Evolutionary conservation across 257 asterid genomes (phyloP).

Genomic region (Apocynum venetum): DNA sequence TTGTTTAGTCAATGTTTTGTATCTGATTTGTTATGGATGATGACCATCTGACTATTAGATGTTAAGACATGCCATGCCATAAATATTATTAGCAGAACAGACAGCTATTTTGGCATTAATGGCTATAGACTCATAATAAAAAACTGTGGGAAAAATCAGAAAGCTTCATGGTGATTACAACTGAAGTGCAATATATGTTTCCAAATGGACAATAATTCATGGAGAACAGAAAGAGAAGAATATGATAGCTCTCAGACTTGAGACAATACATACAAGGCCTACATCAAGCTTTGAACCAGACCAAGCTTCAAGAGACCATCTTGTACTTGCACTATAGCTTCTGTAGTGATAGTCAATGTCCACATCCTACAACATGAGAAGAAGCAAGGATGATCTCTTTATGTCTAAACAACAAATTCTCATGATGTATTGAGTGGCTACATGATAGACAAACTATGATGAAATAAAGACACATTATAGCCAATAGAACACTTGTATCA

Average conservation of each 20-base stretch:
- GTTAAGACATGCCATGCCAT: neutral
- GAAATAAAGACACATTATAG: neutral
- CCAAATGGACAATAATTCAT: neutral
- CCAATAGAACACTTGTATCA: neutral
- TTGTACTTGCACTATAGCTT: conserved; percentile 69
- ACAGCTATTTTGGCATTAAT: neutral
- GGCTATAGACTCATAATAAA: neutral
- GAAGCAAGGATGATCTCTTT: neutral
- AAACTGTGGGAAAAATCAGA: neutral
- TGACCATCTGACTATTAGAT: neutral
- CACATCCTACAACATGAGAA: conserved; percentile 47
- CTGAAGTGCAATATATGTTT: neutral
- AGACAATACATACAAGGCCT: conserved; percentile 69
- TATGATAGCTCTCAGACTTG: neutral
- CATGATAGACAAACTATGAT: conserved; percentile 1
- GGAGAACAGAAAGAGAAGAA: neutral
- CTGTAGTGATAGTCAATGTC: conserved; percentile 70
- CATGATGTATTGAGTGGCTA: neutral
- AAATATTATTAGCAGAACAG: neutral
- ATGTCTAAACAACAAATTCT: neutral
- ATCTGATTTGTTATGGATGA: neutral
- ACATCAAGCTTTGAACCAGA: conserved; percentile 82
- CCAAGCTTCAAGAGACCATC: conserved; percentile 90
- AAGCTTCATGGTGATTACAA: neutral
- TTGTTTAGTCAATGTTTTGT: neutral